Base-by-base conservation (phyloP, 2,329 filamentous ascomycete genomes). In the Nothophoma quercina region DNA sequence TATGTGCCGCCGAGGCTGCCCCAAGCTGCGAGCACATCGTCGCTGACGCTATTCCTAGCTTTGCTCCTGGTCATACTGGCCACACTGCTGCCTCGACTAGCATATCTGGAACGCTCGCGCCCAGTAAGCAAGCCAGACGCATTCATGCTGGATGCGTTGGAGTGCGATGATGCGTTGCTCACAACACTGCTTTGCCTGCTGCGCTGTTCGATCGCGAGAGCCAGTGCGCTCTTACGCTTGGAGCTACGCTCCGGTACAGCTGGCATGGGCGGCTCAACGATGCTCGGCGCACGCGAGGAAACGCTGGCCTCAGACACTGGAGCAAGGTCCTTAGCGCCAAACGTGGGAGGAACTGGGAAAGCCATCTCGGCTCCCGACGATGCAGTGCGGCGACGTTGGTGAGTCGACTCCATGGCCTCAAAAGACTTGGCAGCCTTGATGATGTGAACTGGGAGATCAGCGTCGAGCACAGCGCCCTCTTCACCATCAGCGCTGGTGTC, bases 21-120 rank as follows among this genome's bases (percentile, higher is more conserved):
- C 78, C 78, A 80, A 13, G 78, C 78, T 47, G 76, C 76, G 22
- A 79, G 62, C 7, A 80, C 75, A 56, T 80, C 78, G 25, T 79
- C 77, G 33, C 75, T 76, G 4, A 78, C 76, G 51, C 76, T 78
- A 38, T 69, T 71, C 13, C 71, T 51, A 15, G 62, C 59, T 21
- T 46, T 55, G 15, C 39, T 49, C 15, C 60, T 55, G 2, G 42
- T 47, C 33, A 51, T 67, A 26, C 67, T 72, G 10, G 54, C 55
- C 9, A 62, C 57, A 35, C 66, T 70, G 36, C 59, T 63, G 9
- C 62, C 63, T 1, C 65, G 60, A 23, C 64, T 68, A 22, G 58
- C 40, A n/a, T 55, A 55, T 10, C 55, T 60, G 32, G 50, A 52
- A 16, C 50, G 50, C 15, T 52, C 50, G 8, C 50, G 50, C 12